These are phyloP conservation scores for Starmerella sirachaensis DNA, from an alignment of 805 yeast species.

Conservation along the genomic window DNA sequence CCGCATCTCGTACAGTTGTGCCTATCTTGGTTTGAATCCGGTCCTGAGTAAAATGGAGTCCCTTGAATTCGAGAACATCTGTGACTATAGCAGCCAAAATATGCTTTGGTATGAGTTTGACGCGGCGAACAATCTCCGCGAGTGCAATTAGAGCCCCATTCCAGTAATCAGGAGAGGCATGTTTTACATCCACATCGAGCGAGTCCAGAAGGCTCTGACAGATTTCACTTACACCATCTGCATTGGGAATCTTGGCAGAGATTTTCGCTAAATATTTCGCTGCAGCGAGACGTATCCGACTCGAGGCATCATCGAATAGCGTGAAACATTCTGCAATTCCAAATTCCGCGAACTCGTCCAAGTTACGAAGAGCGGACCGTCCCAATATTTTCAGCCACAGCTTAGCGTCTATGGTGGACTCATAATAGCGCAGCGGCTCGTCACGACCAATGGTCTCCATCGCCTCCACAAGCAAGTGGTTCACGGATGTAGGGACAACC, in stretches of 20 bases:
- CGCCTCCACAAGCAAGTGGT: neutral
- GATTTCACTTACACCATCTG: slow-evolving; percentile 27
- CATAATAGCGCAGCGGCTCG: neutral
- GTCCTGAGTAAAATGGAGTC: slow-evolving; percentile 48
- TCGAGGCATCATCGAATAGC: slow-evolving; percentile 38
- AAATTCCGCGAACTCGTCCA: slow-evolving; percentile 28
- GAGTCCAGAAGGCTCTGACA: slow-evolving; percentile 25
- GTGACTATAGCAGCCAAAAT: slow-evolving; percentile 11
- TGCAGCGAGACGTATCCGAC: slow-evolving; percentile 47
- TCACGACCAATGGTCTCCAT: neutral
- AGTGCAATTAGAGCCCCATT: slow-evolving; percentile 49
- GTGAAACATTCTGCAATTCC: slow-evolving; percentile 41
- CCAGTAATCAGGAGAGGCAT: slow-evolving; percentile 26
- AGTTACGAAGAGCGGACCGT: slow-evolving; percentile 29
- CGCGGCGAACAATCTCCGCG: slow-evolving; percentile 37
- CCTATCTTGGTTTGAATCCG: slow-evolving; percentile 45
- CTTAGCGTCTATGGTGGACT: neutral
- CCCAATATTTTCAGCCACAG: slow-evolving; percentile 30
- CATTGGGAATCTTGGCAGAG: slow-evolving; percentile 25
- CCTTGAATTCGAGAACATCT: slow-evolving; percentile 31
- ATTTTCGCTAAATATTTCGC: slow-evolving; percentile 56
- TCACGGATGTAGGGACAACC: slow-evolving; percentile 1
- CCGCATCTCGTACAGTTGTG: slow-evolving; percentile 65
- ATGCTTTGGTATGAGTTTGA: slow-evolving; percentile 8
- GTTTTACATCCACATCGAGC: slow-evolving; percentile 15